Conservation (phyloP, 2,329 filamentous ascomycete species). For the Paraphaeosphaeria sporulosa region DNA sequence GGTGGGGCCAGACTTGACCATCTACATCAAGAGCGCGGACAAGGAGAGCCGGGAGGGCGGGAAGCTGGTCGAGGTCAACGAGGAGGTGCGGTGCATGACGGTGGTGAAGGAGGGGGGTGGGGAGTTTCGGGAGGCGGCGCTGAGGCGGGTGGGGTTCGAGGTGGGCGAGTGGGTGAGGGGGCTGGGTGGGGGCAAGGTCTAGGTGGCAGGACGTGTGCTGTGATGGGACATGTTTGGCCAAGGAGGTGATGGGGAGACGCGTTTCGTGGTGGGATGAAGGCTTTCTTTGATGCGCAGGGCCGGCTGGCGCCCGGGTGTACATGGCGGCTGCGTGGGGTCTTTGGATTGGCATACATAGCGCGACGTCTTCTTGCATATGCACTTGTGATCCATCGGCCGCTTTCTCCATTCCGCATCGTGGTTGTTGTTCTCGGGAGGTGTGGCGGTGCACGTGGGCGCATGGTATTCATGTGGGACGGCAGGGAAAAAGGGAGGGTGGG, state of each 20-base stretch:
- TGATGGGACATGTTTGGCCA: no score
- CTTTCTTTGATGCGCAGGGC: neutral
- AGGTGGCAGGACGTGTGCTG: no score
- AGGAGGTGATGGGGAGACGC: neutral
- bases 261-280: neutral
- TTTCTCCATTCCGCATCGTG: no score
- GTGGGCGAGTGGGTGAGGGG: constrained; percentile 78
- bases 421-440: no score
- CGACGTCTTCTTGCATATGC: neutral
- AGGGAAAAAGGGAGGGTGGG: no score
- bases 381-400: neutral
- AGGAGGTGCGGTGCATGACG: constrained; percentile 50
- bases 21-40: constrained; percentile 63
- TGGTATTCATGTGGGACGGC: no score
- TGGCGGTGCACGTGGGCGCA: neutral
- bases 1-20: constrained; percentile 79
- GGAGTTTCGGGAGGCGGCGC: constrained; percentile 56
- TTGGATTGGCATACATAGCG: neutral
- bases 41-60: constrained; percentile 41
- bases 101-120: constrained; percentile 44
- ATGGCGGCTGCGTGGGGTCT: neutral
- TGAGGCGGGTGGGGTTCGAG: constrained; percentile 83
- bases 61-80: constrained; percentile 54
- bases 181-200: constrained; percentile 20
- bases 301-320: neutral